Conservation (phyloP, 1,139 yeast species). For the Sugiyamaella castrensis region DNA sequence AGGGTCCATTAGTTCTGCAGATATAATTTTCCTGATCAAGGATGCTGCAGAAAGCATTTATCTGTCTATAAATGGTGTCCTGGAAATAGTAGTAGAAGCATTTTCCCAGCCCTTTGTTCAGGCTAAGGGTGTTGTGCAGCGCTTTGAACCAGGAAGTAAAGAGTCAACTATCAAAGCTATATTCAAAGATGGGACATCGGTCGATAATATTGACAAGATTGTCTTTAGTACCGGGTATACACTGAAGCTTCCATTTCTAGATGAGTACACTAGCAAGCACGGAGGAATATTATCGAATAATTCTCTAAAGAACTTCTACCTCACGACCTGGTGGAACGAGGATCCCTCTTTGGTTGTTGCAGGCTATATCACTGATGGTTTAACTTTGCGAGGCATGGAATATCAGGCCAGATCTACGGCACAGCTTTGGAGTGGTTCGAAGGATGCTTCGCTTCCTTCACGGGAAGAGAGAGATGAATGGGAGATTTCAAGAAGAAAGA, state of each 20-base stretch:
- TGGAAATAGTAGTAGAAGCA: conserved; percentile 18
- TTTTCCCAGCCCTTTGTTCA: conserved; percentile 28
- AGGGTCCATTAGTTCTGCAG: conserved; percentile 19
- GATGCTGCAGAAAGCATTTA: conserved; percentile 26
- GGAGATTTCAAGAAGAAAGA: conserved; percentile 23
- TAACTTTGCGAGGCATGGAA: conserved; percentile 25
- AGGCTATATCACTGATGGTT: conserved; percentile 25
- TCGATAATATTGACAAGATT: conserved; percentile 20
- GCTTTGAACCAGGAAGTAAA: conserved; percentile 12
- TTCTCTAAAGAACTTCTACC: conserved; percentile 22
- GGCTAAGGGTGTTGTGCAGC: conserved; percentile 20
- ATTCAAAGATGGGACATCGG: conserved; percentile 21
- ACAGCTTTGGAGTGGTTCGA: conserved; percentile 20
- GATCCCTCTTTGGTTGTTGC: conserved; percentile 26
- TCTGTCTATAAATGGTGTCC: conserved; percentile 20
- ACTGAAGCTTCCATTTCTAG: conserved; percentile 24
- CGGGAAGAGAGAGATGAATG: conserved; percentile 19
- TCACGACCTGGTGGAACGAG: conserved; percentile 30
- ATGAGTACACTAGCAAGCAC: conserved; percentile 19
- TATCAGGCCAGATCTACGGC: conserved; percentile 28
- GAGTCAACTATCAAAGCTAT: conserved; percentile 14
- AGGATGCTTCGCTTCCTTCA: conserved; percentile 19
- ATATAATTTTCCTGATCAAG: conserved; percentile 18
- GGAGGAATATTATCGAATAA: conserved; percentile 21
- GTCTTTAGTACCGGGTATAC: conserved; percentile 28